A percentile compares a stretch with the other conserved stretches of the same genome.
Conservation (phyloP, 495 filamentous ascomycete species). For the Aspergillus biplanus region DNA sequence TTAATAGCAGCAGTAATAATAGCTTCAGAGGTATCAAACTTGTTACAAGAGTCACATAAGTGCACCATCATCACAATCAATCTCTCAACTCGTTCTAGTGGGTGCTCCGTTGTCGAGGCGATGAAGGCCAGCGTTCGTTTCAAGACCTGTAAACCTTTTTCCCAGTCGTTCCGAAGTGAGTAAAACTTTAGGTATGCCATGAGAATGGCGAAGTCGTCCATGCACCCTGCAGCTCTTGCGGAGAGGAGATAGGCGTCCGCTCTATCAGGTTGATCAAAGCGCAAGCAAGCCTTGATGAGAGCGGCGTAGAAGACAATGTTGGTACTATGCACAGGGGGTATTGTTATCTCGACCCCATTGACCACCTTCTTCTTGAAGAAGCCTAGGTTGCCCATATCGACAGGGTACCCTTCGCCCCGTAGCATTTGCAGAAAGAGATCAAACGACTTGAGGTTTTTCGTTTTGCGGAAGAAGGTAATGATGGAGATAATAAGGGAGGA, state of each 20-base stretch:
- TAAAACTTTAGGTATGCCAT: slow-evolving; percentile 46
- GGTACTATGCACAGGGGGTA: slow-evolving; percentile 39
- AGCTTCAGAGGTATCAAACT: slow-evolving; percentile 33
- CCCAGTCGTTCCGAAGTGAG: slow-evolving; percentile 43
- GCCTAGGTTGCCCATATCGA: slow-evolving; percentile 44
- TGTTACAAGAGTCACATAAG: slow-evolving; percentile 41
- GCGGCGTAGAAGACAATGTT: slow-evolving; percentile 42
- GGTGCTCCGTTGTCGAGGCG: slow-evolving; percentile 37
- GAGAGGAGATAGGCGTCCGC: slow-evolving; percentile 48
- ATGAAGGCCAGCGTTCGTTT: slow-evolving; percentile 43
- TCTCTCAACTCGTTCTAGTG: slow-evolving; percentile 31
- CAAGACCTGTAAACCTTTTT: slow-evolving; percentile 37
- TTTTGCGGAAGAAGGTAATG: slow-evolving; percentile 43
- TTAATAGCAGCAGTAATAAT: slow-evolving; percentile 43
- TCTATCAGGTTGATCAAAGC: slow-evolving; percentile 49
- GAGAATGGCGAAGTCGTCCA: slow-evolving; percentile 45
- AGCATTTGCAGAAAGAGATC: slow-evolving; percentile 49
- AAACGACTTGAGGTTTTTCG: slow-evolving; percentile 48
- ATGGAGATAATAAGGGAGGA: slow-evolving; percentile 43
- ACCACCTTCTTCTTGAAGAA: slow-evolving; percentile 31
- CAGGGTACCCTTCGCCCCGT: slow-evolving; percentile 39
- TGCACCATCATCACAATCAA: slow-evolving; percentile 45
- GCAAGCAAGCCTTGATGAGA: slow-evolving; percentile 41
- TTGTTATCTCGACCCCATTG: slow-evolving; percentile 43
- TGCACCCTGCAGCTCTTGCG: slow-evolving; percentile 41